Conservation (phyloP, 1,139 yeast genomes). For the Candida tetrigidarum region DNA sequence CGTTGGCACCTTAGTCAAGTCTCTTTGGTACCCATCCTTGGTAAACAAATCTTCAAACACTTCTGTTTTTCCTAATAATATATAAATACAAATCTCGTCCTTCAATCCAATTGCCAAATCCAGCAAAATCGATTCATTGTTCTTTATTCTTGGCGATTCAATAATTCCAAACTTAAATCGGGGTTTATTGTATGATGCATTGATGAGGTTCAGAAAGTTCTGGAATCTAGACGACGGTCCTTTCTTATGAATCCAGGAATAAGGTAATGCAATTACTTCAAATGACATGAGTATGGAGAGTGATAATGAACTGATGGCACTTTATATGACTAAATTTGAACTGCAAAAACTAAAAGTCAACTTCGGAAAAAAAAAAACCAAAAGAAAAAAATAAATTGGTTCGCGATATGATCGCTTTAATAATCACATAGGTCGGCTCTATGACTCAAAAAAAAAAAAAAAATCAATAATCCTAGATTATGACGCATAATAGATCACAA, state of each 20-base stretch:
- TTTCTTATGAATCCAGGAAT: conserved; percentile 26
- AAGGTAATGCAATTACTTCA: conserved; percentile 28
- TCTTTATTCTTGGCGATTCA: conserved; percentile 44
- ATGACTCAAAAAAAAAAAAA: too few species aligned
- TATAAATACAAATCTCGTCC: conserved; percentile 24
- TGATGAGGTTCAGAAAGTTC: conserved; percentile 31
- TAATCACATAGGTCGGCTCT: too few species aligned
- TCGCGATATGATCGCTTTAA: too few species aligned
- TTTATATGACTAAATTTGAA: too few species aligned
- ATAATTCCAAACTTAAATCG: conserved; percentile 48
- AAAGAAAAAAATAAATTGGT: too few species aligned
- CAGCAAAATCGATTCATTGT: conserved; percentile 26
- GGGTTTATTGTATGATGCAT: conserved; percentile 54
- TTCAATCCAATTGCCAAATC: conserved; percentile 28
- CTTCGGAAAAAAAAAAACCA: too few species aligned
- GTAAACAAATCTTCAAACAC: conserved; percentile 17
- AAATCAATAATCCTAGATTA: too few species aligned
- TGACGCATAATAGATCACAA: too few species aligned
- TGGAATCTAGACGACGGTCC: conserved; percentile 18
- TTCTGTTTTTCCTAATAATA: conserved; percentile 34
- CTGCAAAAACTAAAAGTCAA: too few species aligned
- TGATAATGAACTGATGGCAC: too few species aligned
- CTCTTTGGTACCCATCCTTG: conserved; percentile 22
- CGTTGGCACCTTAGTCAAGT: conserved; percentile 25
- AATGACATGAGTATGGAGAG: too few species aligned